Percentiles rank a stretch among this genome's conserved stretches.
phyloP scores from a whole-genome alignment of 371 early-diverging fungal genomes.

The Syncephalis fuscata region DNA sequence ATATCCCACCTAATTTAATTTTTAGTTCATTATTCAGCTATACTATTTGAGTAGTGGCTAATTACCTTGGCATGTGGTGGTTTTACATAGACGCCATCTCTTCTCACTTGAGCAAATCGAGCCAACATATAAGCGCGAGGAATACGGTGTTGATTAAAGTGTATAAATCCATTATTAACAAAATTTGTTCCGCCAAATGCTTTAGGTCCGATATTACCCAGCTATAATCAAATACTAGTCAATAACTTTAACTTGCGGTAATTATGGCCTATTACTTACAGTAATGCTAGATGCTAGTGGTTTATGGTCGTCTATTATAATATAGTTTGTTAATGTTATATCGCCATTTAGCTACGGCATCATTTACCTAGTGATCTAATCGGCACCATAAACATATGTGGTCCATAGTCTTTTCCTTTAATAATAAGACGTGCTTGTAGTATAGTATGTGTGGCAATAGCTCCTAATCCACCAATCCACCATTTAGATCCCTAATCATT shows the following conservation, averaged over 20 bases:
- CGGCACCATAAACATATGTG: conserved; percentile 67
- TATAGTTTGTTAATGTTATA: too few relatives aligned
- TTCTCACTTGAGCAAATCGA: conserved; percentile 84
- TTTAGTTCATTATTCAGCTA: conserved; percentile 56
- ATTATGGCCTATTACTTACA: conserved; percentile 46
- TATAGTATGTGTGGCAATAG: conserved; percentile 66
- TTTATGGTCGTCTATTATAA: conserved; percentile 28
- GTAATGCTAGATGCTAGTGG: conserved; percentile 36
- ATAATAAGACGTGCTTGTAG: conserved; percentile 70
- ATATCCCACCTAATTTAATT: conserved; percentile 50
- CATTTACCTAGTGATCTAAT: conserved; percentile 38
- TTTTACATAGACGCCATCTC: conserved; percentile 41
- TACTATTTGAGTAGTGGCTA: conserved; percentile 63
- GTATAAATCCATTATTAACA: conserved; percentile 73
- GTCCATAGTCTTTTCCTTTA: conserved; percentile 58
- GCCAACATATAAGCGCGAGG: conserved; percentile 72
- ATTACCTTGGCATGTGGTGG: conserved; percentile 60
- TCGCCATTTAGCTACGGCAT: too few relatives aligned
- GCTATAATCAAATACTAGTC: conserved; percentile 58
- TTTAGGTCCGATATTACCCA: conserved; percentile 51
- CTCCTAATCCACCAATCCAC: conserved; percentile 93
- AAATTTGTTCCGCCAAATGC: too few relatives aligned
- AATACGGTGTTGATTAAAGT: conserved; percentile 64
- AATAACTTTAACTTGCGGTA: too few relatives aligned
- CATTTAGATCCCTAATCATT: conserved; percentile 82